Conservation (phyloP, 2,329 filamentous ascomycete genomes). For the Aspergillus aculeatinus region DNA sequence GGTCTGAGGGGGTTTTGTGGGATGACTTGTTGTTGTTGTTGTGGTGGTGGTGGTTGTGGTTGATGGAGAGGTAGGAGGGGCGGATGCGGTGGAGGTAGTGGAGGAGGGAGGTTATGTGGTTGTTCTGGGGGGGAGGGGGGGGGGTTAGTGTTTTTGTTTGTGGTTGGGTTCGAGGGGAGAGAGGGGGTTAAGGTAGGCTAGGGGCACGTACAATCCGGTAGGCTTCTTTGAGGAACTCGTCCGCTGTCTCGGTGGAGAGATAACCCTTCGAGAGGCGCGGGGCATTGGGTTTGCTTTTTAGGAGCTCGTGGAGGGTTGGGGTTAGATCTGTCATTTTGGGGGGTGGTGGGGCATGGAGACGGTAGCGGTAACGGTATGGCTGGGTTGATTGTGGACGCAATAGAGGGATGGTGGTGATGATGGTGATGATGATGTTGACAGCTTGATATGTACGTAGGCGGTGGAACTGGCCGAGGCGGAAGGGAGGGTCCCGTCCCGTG, state of each 20-base stretch:
- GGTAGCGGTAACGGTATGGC: not conserved
- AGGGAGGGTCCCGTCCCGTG: not conserved
- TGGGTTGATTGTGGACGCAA: too few species aligned
- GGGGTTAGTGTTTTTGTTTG: too few species aligned
- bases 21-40: constrained; percentile 44
- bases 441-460: not conserved
- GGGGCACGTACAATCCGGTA: constrained; percentile 71
- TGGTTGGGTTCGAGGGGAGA: not conserved
- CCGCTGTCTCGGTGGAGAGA: constrained; percentile 50
- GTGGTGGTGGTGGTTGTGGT: constrained; percentile 51
- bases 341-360: not conserved
- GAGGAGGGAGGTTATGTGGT: constrained; percentile 78
- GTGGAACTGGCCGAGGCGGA: not conserved
- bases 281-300: constrained; percentile 21
- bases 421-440: not conserved
- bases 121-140: constrained; percentile 58
- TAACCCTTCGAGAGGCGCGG: constrained; percentile 1
- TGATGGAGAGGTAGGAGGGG: constrained; percentile 80
- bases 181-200: not conserved
- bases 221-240: constrained; percentile 90
- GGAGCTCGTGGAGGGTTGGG: constrained; percentile 35
- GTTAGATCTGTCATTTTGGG: constrained; percentile 45
- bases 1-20: constrained; percentile 42
- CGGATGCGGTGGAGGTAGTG: constrained; percentile 78
- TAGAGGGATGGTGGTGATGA: not conserved